Conservation (phyloP, 805 yeast species). For the Pichia exigua region DNA sequence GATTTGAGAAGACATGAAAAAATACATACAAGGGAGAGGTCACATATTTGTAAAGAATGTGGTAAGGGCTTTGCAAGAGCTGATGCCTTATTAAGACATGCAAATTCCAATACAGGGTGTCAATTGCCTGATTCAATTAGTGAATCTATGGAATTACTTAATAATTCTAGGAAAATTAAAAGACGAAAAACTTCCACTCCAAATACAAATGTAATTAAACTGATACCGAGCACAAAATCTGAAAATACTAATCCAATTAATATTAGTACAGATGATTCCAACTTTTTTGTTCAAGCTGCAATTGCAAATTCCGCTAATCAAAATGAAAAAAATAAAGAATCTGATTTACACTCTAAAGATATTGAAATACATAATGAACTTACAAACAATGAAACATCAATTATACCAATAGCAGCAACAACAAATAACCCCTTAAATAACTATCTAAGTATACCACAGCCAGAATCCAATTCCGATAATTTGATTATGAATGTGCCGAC, state of each 20-base stretch:
- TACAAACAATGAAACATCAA: not conserved
- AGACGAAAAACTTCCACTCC: not conserved
- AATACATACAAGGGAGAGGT: slow-evolving; percentile 70
- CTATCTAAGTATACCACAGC: not conserved
- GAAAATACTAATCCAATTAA: not conserved
- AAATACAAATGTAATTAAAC: not conserved
- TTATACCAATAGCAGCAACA: not conserved
- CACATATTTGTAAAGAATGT: slow-evolving; percentile 54
- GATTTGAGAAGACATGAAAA: slow-evolving; percentile 72
- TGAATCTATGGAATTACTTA: not conserved
- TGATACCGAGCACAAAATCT: not conserved
- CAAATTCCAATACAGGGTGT: slow-evolving; percentile 33
- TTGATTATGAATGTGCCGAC: not conserved
- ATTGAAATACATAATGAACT: not conserved
- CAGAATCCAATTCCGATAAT: not conserved
- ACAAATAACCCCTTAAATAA: not conserved
- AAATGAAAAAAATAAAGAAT: not conserved
- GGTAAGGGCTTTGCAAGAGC: slow-evolving; percentile 61
- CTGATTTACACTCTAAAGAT: not conserved
- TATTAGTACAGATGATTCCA: not conserved
- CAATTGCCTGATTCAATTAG: not conserved
- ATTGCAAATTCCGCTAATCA: not conserved
- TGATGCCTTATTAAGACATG: slow-evolving; percentile 69
- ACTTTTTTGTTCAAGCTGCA: slow-evolving; percentile 6
- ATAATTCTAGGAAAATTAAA: not conserved